phyloP scores from a whole-genome alignment of 257 asterid genomes.

The Anisodus tanguticus region DNA sequence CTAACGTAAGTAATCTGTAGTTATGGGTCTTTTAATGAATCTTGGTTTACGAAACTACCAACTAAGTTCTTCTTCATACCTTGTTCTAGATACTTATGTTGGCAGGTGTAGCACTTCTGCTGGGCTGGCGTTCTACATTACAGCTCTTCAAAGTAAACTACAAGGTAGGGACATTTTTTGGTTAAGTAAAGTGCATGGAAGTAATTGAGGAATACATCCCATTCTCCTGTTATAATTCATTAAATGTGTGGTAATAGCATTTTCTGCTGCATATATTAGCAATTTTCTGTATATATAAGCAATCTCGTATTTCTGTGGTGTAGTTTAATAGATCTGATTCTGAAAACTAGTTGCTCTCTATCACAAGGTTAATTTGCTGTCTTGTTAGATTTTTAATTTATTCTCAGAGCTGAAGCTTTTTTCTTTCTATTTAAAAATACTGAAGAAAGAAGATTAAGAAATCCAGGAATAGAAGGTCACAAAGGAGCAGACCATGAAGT shows the following conservation, averaged over 20 bases:
- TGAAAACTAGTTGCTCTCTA: conserved; percentile 13
- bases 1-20: conserved; percentile 66
- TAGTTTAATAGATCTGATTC: conserved; percentile 6
- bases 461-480: conserved; percentile 1
- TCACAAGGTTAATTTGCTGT: neutral
- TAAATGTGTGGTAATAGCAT: neutral
- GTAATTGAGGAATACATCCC: conserved; percentile 16
- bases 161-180: conserved; percentile 50
- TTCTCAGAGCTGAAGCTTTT: neutral
- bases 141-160: conserved; percentile 71
- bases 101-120: conserved; percentile 68
- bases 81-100: conserved; percentile 70
- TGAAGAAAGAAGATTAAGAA: conserved; percentile 7
- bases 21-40: conserved; percentile 21
- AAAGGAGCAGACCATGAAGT: neutral
- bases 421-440: neutral
- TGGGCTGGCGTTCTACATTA: conserved; percentile 74
- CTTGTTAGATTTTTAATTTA: neutral
- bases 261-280: neutral
- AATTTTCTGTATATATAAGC: conserved; percentile 7
- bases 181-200: conserved; percentile 26
- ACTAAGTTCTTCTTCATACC: conserved; percentile 23
- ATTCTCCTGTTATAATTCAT: neutral
- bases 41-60: conserved; percentile 1
- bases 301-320: neutral